These are phyloP conservation scores for Cryptosporidium viatorum DNA, from an alignment of 169 alveolate species.

Conservation along the genomic window DNA sequence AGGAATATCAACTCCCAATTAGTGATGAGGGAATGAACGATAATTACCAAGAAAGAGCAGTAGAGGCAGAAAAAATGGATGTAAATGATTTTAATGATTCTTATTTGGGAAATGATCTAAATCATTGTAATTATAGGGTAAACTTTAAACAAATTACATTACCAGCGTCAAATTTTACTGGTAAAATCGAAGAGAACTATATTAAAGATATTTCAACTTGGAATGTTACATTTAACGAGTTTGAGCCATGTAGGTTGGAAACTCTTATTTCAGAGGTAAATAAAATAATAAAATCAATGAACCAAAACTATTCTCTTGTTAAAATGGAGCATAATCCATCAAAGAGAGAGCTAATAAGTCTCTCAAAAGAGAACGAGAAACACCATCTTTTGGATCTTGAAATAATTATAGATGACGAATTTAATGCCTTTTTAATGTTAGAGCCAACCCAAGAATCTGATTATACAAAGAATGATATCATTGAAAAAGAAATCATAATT, in stretches of 20 bases:
- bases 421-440: not conserved
- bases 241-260: slow-evolving; percentile 23
- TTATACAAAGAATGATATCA: no score
- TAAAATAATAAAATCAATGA: not conserved
- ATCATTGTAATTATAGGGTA: not conserved
- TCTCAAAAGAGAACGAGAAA: not conserved
- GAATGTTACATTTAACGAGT: slow-evolving; percentile 1
- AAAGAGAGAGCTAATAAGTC: slow-evolving; percentile 5
- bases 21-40: not conserved
- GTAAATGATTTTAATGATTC: not conserved
- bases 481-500: not conserved
- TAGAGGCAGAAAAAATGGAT: slow-evolving; percentile 7
- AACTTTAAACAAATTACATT: not conserved
- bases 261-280: not conserved
- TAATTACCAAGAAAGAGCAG: slow-evolving; percentile 3
- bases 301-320: not conserved
- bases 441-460: not conserved
- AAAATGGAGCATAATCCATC: slow-evolving; percentile 3
- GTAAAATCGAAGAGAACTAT: not conserved
- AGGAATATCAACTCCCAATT: not conserved
- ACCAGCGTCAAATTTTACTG: not conserved
- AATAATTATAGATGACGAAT: slow-evolving; percentile 20
- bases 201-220: not conserved
- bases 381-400: slow-evolving; percentile 36
- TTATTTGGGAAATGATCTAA: not conserved